phyloP scores from a whole-genome alignment of 768 basidiomycete genomes.

The Glaciozyma antarctica region DNA sequence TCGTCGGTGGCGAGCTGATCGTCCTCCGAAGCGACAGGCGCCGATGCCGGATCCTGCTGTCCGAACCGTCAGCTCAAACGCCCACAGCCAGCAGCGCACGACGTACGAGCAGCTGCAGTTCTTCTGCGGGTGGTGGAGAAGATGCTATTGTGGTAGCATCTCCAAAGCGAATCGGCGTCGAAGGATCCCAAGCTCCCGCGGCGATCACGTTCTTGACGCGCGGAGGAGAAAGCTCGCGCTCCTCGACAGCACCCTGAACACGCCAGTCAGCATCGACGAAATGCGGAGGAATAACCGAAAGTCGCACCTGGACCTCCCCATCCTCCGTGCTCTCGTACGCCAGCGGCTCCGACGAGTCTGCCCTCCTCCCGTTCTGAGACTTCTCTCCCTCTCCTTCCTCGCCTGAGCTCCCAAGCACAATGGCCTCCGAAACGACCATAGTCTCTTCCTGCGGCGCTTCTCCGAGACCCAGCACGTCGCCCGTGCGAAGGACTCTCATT shows the following conservation, averaged over 20 bases:
- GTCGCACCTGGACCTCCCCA: no score
- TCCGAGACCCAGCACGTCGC: no score
- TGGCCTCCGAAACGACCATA: not conserved
- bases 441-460: not conserved
- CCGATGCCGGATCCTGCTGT: not conserved
- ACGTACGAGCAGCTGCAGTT: not conserved
- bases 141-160: not conserved
- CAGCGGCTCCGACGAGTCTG: no score
- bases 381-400: not conserved
- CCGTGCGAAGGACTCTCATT: no score
- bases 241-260: no score
- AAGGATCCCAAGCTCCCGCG: slow-evolving; percentile 1
- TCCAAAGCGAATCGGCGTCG: not conserved
- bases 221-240: not conserved
- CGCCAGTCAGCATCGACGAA: no score
- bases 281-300: no score
- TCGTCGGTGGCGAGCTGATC: not conserved
- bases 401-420: not conserved
- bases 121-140: not conserved
- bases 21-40: not conserved
- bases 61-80: not conserved
- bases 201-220: not conserved
- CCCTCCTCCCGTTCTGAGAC: not conserved
- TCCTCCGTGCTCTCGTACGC: no score
- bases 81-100: not conserved